Percentiles rank a stretch among this genome's conserved stretches.
These are phyloP conservation scores for Aschersonia sp. DNA, from an alignment of 2,329 filamentous ascomycete genomes.

Conservation along the genomic window DNA sequence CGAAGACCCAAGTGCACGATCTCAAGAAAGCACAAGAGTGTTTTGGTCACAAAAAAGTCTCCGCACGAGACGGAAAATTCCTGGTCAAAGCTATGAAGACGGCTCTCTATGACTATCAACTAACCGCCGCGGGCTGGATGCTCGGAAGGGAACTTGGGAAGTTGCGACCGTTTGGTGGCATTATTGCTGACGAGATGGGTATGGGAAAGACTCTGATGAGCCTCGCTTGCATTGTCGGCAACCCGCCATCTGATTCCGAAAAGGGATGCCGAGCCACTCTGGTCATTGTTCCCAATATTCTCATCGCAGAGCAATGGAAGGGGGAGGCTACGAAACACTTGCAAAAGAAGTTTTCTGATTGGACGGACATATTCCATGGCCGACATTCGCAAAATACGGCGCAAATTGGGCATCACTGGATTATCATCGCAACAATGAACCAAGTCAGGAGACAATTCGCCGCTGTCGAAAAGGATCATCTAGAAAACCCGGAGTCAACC, in stretches of 20 bases:
- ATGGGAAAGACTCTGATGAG: constrained; percentile 59
- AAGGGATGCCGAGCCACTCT: constrained; percentile 16
- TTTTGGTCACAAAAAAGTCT: constrained; percentile 10
- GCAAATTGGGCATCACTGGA: neutral
- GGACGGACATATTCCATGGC: constrained; percentile 5
- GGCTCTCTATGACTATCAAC: constrained; percentile 24
- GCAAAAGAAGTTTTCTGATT: neutral
- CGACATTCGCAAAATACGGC: neutral
- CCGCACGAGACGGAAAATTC: constrained; percentile 3
- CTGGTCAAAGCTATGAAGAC: constrained; percentile 8
- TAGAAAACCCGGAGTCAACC: neutral
- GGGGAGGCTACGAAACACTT: constrained; percentile 13
- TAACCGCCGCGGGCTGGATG: constrained; percentile 40
- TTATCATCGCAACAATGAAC: neutral
- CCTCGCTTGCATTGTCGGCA: constrained; percentile 56
- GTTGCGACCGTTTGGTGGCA: constrained; percentile 36
- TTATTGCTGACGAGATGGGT: constrained; percentile 49
- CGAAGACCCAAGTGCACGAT: constrained; percentile 5
- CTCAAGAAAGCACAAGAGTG: constrained; percentile 3
- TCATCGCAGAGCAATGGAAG: constrained; percentile 14
- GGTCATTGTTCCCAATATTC: constrained; percentile 14
- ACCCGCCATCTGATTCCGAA: constrained; percentile 28
- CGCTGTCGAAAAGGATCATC: neutral
- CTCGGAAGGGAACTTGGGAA: constrained; percentile 27
- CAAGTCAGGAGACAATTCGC: neutral